These are phyloP conservation scores for Physcomitrellopsis africana DNA, from an alignment of 225 moss, liverwort and hornwort species.

Conservation along the genomic window DNA sequence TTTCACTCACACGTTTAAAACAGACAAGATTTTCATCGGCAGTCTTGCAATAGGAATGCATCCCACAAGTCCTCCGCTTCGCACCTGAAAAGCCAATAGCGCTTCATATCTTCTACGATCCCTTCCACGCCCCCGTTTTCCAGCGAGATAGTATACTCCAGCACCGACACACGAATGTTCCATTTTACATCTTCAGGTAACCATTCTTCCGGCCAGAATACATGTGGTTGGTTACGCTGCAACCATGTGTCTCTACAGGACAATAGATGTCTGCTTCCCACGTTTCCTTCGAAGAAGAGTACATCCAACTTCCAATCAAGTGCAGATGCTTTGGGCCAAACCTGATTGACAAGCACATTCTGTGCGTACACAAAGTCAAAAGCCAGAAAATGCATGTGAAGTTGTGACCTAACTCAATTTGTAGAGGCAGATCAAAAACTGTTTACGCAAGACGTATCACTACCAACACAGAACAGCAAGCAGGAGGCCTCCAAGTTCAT, in stretches of 20 bases:
- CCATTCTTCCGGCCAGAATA: conserved; percentile 39
- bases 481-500: neutral
- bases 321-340: conserved; percentile 19
- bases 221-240: conserved; percentile 22
- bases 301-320: conserved; percentile 30
- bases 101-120: conserved; percentile 12
- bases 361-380: conserved; percentile 17
- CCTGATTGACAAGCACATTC: conserved; percentile 4
- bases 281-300: conserved; percentile 37
- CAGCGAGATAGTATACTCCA: conserved; percentile 23
- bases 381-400: neutral
- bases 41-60: neutral
- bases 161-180: conserved; percentile 32
- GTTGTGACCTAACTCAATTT: neutral
- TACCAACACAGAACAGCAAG: no score
- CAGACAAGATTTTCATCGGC: neutral
- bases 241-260: conserved; percentile 32
- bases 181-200: conserved; percentile 17
- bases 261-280: neutral
- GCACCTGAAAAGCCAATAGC: conserved; percentile 24
- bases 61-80: neutral
- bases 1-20: neutral
- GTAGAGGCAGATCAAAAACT: neutral
- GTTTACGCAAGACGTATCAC: neutral
- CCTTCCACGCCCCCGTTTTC: conserved; percentile 9